Evolutionary conservation across 176 grass and related monocot species (phyloP), one percentile per base, ranked within the genome.

Genomic region (Panicum miliaceum): DNA sequence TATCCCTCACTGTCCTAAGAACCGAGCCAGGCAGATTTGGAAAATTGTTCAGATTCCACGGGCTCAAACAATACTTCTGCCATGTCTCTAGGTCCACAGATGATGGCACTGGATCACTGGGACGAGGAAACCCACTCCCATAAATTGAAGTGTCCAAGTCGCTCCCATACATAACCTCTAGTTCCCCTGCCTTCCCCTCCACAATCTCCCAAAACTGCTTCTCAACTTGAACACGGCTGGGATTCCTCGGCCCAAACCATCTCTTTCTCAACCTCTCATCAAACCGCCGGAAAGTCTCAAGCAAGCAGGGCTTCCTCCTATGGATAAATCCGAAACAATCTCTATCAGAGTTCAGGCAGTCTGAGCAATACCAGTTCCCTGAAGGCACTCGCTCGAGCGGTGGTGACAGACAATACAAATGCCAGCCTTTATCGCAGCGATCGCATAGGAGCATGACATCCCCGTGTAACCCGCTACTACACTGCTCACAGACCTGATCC

Each of bases 121-220:
- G 69, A 69, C 88, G 90, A 76, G 95, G 95, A 88, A 97, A 97
- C 26, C 95, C 95, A n/a, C 92, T 94, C 18, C 95, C 95, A 79
- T 86, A 93, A 35, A 91, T 43, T n/a, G 95, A 97, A 64, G 95
- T 97, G 76, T 97, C 95, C 88, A 97, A 79, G 82, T 97, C 95
- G 35, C 82, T 97, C 23, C 95, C 95, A 82, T 97, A 97, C 90
- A 97, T 94, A 36, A 97, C 92, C 84, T 97, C 95, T 32, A 94
- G 78, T 65, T 92, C 90, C 38, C 95, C 95, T 76, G 76, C 81
- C 84, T 79, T 97, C 20, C 95, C 95, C 78, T 97, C 95, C 32
- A 97, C 95, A 76, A 97, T 97, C 58, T 97, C 95, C 92, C 95
- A 97, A 60, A 97, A 94, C 62, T 85, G 89, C 82, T 92, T 97